Conservation (phyloP, 2,329 filamentous ascomycete genomes). For the Colletotrichum agaves region DNA sequence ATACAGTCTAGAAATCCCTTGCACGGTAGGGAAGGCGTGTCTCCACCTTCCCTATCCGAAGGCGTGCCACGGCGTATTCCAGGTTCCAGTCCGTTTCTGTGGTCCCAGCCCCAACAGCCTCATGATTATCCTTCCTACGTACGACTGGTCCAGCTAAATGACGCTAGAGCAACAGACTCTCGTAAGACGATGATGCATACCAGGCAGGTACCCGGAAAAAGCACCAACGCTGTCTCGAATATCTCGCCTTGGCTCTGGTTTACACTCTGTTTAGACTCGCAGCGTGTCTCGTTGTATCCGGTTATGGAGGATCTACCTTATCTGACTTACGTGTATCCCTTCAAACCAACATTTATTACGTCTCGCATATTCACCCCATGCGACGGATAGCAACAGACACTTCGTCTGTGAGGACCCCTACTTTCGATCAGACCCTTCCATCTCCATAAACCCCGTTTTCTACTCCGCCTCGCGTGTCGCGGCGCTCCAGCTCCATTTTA, state of each 20-base stretch:
- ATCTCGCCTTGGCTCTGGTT: constrained; percentile 1
- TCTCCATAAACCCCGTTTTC: constrained; percentile 13
- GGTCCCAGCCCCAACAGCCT: constrained; percentile 12
- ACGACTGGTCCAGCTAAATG: constrained; percentile 20
- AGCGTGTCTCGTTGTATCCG: constrained; percentile 11
- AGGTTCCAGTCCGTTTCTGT: no score
- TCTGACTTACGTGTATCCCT: background rate
- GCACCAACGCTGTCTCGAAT: constrained; percentile 11
- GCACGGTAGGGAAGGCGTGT: background rate
- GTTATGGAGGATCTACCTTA: constrained; percentile 12
- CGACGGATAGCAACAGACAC: background rate
- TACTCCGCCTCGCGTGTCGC: constrained; percentile 17
- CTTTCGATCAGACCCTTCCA: constrained; percentile 1
- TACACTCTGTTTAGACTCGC: constrained; percentile 9
- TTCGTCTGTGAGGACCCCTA: constrained; percentile 9
- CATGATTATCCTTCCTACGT: constrained; percentile 7
- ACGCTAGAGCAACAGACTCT: constrained; percentile 25
- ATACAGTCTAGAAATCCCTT: constrained; percentile 6
- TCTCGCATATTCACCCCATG: background rate
- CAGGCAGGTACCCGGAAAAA: constrained; percentile 17
- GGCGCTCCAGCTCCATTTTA: constrained; percentile 7
- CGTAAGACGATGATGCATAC: constrained; percentile 31
- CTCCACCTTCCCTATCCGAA: background rate
- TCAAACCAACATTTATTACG: no score
- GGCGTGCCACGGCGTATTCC: no score